Percentiles rank a stretch among this genome's conserved stretches.
phyloP scores from a whole-genome alignment of 2,329 filamentous ascomycete species.

The Aureobasidium sp. region DNA sequence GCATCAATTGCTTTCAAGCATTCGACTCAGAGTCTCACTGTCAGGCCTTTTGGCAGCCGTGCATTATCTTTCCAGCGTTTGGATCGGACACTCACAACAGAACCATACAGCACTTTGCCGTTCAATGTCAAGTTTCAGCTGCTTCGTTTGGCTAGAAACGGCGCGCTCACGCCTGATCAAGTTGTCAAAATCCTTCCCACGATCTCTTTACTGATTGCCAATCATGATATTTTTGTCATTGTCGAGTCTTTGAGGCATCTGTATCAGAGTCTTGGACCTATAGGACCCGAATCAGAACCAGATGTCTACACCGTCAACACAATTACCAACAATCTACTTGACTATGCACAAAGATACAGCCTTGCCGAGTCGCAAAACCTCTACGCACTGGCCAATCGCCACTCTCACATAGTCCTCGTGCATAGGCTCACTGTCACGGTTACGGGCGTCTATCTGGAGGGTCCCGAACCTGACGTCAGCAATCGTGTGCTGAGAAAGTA shows the following conservation, averaged over 20 bases:
- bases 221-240: conserved; percentile 23
- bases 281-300: conserved; percentile 45
- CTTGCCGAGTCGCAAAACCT: conserved; percentile 21
- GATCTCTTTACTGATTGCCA: conserved; percentile 32
- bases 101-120: conserved; percentile 31
- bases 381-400: conserved; percentile 27
- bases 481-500: conserved; percentile 67
- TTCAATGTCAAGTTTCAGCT: conserved; percentile 57
- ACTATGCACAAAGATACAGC: conserved; percentile 35
- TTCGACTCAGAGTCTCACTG: conserved; percentile 20
- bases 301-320: conserved; percentile 32
- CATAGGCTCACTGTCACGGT: conserved; percentile 35
- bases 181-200: conserved; percentile 42
- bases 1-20: background rate
- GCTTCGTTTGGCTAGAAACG: conserved; percentile 56
- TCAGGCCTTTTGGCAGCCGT: conserved; percentile 13
- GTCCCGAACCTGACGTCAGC: conserved; percentile 52
- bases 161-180: conserved; percentile 51
- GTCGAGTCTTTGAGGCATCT: conserved; percentile 48
- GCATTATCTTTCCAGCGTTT: conserved; percentile 27
- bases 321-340: conserved; percentile 36
- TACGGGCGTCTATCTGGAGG: conserved; percentile 35
- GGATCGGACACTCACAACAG: conserved; percentile 26
- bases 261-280: conserved; percentile 46
- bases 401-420: conserved; percentile 29